A percentile compares a stretch with the other conserved stretches of the same genome.
Conservation (phyloP, 352 stramenopile genomes). For the Phytophthora syringae region DNA sequence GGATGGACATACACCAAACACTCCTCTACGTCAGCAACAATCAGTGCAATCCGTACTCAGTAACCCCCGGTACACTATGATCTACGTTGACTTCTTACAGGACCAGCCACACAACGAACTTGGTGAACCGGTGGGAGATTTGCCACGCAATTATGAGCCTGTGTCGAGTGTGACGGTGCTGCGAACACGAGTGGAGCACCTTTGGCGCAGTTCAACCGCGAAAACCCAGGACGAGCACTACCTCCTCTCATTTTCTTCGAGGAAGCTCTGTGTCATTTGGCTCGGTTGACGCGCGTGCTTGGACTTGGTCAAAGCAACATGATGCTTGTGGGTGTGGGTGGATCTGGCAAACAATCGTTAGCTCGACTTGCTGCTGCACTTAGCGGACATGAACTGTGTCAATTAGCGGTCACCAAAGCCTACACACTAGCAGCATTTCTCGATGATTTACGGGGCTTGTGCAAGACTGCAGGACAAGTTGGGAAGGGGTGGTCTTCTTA, state of each 20-base stretch:
- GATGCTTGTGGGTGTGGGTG: conserved; percentile 92
- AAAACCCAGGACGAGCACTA: conserved; percentile 63
- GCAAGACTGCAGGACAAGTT: conserved; percentile 83
- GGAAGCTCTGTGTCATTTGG: conserved; percentile 87
- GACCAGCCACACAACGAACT: conserved; percentile 87
- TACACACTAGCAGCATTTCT: conserved; percentile 89
- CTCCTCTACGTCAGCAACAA: conserved; percentile 21
- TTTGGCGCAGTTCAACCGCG: conserved; percentile 81
- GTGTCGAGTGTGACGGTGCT: conserved; percentile 55
- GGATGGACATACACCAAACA: conserved; percentile 1
- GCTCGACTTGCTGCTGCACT: conserved; percentile 84
- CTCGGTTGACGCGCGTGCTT: conserved; percentile 84
- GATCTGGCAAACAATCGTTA: conserved; percentile 89
- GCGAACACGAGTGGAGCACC: conserved; percentile 58
- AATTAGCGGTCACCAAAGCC: conserved; percentile 89
- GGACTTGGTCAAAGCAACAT: conserved; percentile 87
- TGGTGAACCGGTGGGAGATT: conserved; percentile 75
- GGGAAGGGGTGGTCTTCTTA: conserved; percentile 87
- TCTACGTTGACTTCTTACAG: conserved; percentile 90
- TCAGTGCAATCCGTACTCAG: conserved; percentile 20
- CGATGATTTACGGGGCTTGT: conserved; percentile 86
- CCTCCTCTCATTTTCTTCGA: conserved; percentile 92
- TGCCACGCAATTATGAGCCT: conserved; percentile 86
- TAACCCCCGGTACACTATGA: conserved; percentile 2
- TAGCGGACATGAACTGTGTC: conserved; percentile 77